Conservation (phyloP, 805 yeast genomes). For the Citeromyces matritensis region DNA sequence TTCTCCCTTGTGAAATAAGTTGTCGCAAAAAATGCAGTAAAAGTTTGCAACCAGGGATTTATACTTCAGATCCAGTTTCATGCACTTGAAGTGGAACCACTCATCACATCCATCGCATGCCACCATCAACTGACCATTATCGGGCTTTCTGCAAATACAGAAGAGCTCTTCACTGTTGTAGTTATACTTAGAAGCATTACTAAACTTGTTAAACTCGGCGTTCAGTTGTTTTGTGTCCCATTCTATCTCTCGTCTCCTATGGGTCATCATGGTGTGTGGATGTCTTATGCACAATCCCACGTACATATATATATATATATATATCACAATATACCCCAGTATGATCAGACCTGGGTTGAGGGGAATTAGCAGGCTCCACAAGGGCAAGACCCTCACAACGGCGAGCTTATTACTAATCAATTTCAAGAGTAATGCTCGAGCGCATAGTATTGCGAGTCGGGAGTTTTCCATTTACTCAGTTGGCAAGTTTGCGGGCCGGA, state of each 20-base stretch:
- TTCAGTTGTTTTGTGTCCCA: slow-evolving; percentile 7
- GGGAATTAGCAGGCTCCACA: too few species aligned
- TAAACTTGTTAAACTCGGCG: slow-evolving; percentile 12
- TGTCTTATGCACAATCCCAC: too few species aligned
- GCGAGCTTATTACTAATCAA: too few species aligned
- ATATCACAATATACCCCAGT: too few species aligned
- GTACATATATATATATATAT: too few species aligned
- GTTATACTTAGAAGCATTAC: slow-evolving; percentile 21
- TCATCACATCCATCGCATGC: slow-evolving; percentile 92
- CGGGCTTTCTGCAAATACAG: slow-evolving; percentile 70
- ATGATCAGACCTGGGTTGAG: too few species aligned
- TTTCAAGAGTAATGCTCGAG: too few species aligned
- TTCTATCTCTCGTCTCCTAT: neutral
- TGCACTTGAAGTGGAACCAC: slow-evolving; percentile 82
- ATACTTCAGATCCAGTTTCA: slow-evolving; percentile 36
- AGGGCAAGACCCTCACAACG: too few species aligned
- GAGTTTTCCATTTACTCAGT: slow-evolving; percentile 6
- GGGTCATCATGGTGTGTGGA: too few species aligned
- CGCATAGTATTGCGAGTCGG: neutral
- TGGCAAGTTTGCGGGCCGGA: slow-evolving; percentile 40
- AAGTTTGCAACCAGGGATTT: slow-evolving; percentile 45
- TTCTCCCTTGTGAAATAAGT: slow-evolving; percentile 24
- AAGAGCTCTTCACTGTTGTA: slow-evolving; percentile 46
- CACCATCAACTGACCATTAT: slow-evolving; percentile 76
- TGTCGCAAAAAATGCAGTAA: slow-evolving; percentile 61